Conservation (phyloP, 2,329 filamentous ascomycete genomes). For the Zalaria obscura region DNA sequence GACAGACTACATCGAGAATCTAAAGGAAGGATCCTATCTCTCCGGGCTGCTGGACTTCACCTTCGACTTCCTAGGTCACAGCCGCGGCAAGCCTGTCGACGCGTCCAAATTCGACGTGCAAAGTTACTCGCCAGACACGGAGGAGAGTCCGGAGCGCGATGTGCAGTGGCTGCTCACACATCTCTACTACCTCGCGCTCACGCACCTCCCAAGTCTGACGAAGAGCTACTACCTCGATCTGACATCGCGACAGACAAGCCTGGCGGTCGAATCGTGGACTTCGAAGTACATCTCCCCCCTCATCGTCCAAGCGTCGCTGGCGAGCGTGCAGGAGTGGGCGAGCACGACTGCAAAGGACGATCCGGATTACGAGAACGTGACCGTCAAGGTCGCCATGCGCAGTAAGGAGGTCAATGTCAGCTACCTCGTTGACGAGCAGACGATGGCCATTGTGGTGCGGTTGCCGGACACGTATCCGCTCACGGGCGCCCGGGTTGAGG, state of each 20-base stretch:
- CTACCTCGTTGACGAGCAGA: slow-evolving; percentile 79
- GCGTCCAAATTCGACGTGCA: slow-evolving; percentile 57
- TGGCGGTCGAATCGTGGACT: slow-evolving; percentile 73
- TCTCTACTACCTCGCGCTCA: slow-evolving; percentile 70
- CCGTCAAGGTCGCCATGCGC: slow-evolving; percentile 56
- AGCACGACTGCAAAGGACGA: slow-evolving; percentile 22
- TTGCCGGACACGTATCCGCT: slow-evolving; percentile 76
- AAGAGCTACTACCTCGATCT: slow-evolving; percentile 76
- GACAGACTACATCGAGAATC: slow-evolving; percentile 61
- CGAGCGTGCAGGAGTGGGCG: slow-evolving; percentile 56
- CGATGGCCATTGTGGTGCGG: slow-evolving; percentile 67
- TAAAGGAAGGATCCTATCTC: slow-evolving; percentile 61
- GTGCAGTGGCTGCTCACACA: slow-evolving; percentile 76
- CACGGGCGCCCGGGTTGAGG: slow-evolving; percentile 59
- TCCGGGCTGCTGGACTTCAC: slow-evolving; percentile 59
- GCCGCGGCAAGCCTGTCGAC: slow-evolving; percentile 55
- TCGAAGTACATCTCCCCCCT: slow-evolving; percentile 64
- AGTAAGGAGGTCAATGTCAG: slow-evolving; percentile 67
- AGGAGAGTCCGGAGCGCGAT: slow-evolving; percentile 53
- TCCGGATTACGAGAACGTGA: slow-evolving; percentile 38
- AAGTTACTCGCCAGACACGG: slow-evolving; percentile 40
- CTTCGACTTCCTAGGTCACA: slow-evolving; percentile 74
- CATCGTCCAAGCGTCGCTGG: slow-evolving; percentile 50
- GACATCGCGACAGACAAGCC: slow-evolving; percentile 62
- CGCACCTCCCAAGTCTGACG: slow-evolving; percentile 62